phyloP scores from a whole-genome alignment of 805 yeast genomes.

The Candida ponderosae region DNA sequence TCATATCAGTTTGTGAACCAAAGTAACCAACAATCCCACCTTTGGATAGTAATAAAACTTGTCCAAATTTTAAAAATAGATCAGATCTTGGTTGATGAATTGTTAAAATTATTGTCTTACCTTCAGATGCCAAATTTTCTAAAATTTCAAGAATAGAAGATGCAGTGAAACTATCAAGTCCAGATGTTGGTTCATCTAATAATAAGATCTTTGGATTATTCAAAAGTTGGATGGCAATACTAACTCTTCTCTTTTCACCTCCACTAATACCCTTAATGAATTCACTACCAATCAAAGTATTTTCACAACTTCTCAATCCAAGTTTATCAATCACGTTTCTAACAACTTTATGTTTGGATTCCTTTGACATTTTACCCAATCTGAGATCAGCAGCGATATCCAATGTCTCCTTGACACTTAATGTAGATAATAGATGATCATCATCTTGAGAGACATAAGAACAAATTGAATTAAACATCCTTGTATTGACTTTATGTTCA shows the following conservation, averaged over 20 bases:
- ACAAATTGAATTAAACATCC: constrained; percentile 39
- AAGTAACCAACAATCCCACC: constrained; percentile 73
- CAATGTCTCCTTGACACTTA: constrained; percentile 76
- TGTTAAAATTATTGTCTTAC: constrained; percentile 66
- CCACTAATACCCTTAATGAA: constrained; percentile 66
- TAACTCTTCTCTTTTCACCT: constrained; percentile 78
- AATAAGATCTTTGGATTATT: constrained; percentile 66
- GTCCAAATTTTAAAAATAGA: constrained; percentile 58
- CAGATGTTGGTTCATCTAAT: constrained; percentile 87
- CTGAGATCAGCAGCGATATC: constrained; percentile 64
- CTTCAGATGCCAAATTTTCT: constrained; percentile 46
- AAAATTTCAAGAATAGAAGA: constrained; percentile 59
- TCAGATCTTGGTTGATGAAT: constrained; percentile 85
- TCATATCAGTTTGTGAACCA: constrained; percentile 45
- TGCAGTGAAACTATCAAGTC: constrained; percentile 77
- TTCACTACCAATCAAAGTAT: constrained; percentile 60
- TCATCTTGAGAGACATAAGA: constrained; percentile 84
- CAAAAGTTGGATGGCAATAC: constrained; percentile 73
- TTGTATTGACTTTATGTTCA: constrained; percentile 24
- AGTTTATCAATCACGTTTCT: constrained; percentile 50
- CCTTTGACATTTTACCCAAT: constrained; percentile 35
- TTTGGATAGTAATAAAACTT: constrained; percentile 62
- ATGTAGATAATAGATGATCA: constrained; percentile 57
- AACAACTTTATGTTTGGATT: constrained; percentile 40
- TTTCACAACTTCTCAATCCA: constrained; percentile 72